phyloP scores from a whole-genome alignment of 257 asterid species.

The Perilla frutescens region DNA sequence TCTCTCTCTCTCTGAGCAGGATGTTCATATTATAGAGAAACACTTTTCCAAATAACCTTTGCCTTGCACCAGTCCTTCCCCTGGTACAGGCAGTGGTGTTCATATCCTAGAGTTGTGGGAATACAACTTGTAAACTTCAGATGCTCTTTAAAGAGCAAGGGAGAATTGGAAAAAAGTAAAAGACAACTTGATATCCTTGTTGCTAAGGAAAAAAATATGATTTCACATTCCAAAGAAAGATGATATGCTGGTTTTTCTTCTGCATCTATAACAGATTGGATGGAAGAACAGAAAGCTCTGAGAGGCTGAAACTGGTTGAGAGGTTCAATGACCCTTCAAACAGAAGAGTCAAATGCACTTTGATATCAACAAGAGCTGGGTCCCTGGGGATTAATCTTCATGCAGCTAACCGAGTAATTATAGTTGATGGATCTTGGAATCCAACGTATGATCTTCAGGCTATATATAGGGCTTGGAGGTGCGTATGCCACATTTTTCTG shows the following conservation, averaged over 20 bases:
- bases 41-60: too few relatives aligned
- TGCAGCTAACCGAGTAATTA: conserved; percentile 95
- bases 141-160: too few relatives aligned
- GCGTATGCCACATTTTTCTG: conserved; percentile 34
- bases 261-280: conserved; percentile 69
- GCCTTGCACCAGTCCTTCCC: too few relatives aligned
- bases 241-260: conserved; percentile 27
- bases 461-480: conserved; percentile 98
- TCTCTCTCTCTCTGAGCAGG: too few relatives aligned
- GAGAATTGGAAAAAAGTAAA: too few relatives aligned
- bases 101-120: too few relatives aligned
- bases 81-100: too few relatives aligned
- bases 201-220: not conserved
- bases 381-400: conserved; percentile 94
- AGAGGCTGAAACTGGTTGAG: conserved; percentile 91
- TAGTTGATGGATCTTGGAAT: conserved; percentile 99
- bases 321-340: conserved; percentile 86
- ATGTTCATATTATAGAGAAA: too few relatives aligned
- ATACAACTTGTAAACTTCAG: too few relatives aligned
- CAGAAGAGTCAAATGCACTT: conserved; percentile 79
- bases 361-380: conserved; percentile 97
- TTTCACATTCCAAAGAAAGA: conserved; percentile 13
- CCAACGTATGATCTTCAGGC: conserved; percentile 99
- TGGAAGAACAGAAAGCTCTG: conserved; percentile 86
- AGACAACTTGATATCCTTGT: too few relatives aligned